Conservation (phyloP, 345 rosid species). For the Eucalyptus sp. region DNA sequence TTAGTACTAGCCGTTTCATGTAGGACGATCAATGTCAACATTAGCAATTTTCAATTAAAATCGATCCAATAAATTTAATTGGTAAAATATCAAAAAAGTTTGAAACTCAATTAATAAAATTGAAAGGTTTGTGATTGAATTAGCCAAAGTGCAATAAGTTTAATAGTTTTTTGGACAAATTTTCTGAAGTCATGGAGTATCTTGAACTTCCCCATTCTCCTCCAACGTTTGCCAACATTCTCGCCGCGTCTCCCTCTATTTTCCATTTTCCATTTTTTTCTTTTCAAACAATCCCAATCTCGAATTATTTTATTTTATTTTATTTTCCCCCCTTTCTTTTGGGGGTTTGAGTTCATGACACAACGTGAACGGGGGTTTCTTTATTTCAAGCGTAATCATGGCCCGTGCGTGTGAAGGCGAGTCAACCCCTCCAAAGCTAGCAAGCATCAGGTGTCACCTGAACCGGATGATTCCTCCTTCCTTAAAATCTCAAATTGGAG, state of each 20-base stretch:
- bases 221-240: background rate
- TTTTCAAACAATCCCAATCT: background rate
- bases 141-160: too few species aligned
- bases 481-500: background rate
- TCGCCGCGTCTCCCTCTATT: background rate
- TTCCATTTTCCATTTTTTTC: background rate
- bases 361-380: background rate
- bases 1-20: accelerated
- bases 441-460: background rate
- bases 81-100: too few species aligned
- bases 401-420: background rate
- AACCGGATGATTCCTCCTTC: background rate
- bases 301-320: background rate
- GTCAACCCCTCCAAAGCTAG: background rate
- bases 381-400: background rate
- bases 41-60: accelerated
- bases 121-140: too few species aligned
- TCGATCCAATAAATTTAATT: too few species aligned
- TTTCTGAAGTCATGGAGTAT: background rate
- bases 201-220: background rate
- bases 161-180: background rate
- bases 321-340: background rate
- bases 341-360: background rate
- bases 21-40: too few species aligned
- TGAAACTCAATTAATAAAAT: too few species aligned